These are phyloP conservation scores for Yarrowia keelungensis DNA, from an alignment of 805 yeast species.

Conservation along the genomic window DNA sequence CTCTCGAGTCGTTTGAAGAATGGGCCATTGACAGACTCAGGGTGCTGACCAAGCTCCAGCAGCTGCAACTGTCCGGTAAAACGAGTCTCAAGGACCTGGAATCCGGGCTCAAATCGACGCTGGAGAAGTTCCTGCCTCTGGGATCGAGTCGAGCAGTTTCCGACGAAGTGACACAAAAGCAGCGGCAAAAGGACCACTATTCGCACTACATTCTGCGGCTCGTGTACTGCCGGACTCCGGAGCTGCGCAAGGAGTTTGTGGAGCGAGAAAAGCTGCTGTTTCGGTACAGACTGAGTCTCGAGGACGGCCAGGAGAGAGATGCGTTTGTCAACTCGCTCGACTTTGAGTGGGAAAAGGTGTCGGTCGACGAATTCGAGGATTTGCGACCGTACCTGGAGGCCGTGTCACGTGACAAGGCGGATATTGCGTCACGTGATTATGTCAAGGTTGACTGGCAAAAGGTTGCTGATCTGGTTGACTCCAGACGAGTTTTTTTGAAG, in stretches of 20 bases:
- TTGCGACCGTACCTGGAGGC: slow-evolving; percentile 61
- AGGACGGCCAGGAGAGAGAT: slow-evolving; percentile 70
- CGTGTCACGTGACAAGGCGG: slow-evolving; percentile 51
- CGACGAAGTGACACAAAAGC: slow-evolving; percentile 51
- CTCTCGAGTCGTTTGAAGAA: slow-evolving; percentile 88
- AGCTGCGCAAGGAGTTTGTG: slow-evolving; percentile 78
- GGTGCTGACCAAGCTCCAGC: slow-evolving; percentile 54
- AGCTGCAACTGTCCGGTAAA: slow-evolving; percentile 57
- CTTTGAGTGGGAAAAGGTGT: slow-evolving; percentile 74
- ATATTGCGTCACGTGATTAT: slow-evolving; percentile 49
- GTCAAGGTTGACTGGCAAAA: slow-evolving; percentile 88
- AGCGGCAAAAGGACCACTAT: slow-evolving; percentile 87
- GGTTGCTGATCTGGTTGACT: slow-evolving; percentile 76
- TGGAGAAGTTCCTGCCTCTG: slow-evolving; percentile 67
- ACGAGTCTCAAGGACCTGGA: slow-evolving; percentile 84
- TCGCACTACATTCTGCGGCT: slow-evolving; percentile 87
- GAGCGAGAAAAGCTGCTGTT: slow-evolving; percentile 78
- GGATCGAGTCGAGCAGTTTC: slow-evolving; percentile 48
- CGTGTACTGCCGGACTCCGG: slow-evolving; percentile 85
- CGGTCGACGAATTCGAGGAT: slow-evolving; percentile 63
- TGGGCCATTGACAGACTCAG: slow-evolving; percentile 95
- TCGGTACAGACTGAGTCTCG: slow-evolving; percentile 69
- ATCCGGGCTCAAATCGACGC: slow-evolving; percentile 65
- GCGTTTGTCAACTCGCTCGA: slow-evolving; percentile 71
- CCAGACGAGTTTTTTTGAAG: slow-evolving; percentile 70